Percentiles rank a stretch among this genome's conserved stretches.
phyloP scores from a whole-genome alignment of 1,284 basidiomycete species.

The Ceratobasidium sp. region DNA sequence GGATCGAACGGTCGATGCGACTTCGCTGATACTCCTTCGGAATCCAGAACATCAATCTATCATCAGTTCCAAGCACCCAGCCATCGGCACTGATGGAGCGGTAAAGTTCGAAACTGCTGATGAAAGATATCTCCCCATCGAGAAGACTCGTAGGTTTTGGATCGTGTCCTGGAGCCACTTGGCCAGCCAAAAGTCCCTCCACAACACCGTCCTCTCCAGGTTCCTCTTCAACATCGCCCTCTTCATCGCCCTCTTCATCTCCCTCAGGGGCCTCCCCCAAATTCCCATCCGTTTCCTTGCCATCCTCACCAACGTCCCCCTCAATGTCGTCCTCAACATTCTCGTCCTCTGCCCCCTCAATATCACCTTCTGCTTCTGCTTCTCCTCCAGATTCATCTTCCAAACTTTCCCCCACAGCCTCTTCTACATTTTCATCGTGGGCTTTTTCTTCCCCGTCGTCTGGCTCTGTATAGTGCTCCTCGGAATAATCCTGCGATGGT shows the following conservation, averaged over 20 bases:
- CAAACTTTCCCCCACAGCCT: too few species aligned
- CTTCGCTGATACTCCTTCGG: constrained; percentile 1
- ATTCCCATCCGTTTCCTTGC: too few species aligned
- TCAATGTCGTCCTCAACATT: too few species aligned
- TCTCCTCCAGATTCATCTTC: too few species aligned
- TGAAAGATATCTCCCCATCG: not conserved
- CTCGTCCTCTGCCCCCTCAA: too few species aligned
- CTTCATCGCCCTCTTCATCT: too few species aligned
- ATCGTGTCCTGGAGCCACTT: not conserved
- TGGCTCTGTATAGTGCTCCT: not conserved
- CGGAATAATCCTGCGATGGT: constrained; percentile 24
- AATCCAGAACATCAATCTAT: constrained; percentile 6
- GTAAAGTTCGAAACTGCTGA: not conserved
- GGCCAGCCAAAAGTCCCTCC: too few species aligned
- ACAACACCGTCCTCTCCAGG: too few species aligned
- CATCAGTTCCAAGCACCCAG: not conserved
- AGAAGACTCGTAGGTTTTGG: not conserved
- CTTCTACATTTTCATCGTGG: not conserved
- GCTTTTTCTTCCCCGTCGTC: not conserved
- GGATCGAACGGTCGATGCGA: not conserved
- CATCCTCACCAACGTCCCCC: too few species aligned
- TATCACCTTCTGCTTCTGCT: too few species aligned
- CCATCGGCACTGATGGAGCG: not conserved
- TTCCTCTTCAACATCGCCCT: too few species aligned
- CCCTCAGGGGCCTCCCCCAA: too few species aligned